Percentiles rank a stretch among this genome's conserved stretches.
Evolutionary conservation across 2,329 filamentous ascomycete genomes (phyloP).

Genomic region (Didymella sp.): DNA sequence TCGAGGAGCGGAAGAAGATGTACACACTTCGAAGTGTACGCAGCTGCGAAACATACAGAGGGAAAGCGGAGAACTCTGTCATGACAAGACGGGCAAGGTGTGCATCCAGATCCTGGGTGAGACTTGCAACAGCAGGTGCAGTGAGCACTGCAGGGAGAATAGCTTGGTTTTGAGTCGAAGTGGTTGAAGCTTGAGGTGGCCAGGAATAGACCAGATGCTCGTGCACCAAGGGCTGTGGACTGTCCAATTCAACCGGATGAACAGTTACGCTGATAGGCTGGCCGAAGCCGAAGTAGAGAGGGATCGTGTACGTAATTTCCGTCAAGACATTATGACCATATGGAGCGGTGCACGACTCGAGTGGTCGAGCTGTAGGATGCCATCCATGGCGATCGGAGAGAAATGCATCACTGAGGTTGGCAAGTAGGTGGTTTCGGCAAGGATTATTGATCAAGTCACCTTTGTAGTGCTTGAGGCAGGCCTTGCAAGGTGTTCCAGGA

Average conservation of each 20-base stretch:
- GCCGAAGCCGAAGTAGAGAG: constrained; percentile 46
- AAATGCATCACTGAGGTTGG: constrained; percentile 38
- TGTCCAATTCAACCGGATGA: constrained; percentile 32
- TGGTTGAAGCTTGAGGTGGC: constrained; percentile 36
- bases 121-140: constrained; percentile 22
- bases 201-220: constrained; percentile 49
- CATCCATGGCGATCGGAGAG: constrained; percentile 45
- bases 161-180: constrained; percentile 32
- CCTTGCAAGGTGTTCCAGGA: constrained; percentile 49
- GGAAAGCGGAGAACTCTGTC: constrained; percentile 45
- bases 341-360: constrained; percentile 37
- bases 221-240: constrained; percentile 34
- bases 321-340: constrained; percentile 24
- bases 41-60: constrained; percentile 43
- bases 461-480: constrained; percentile 50
- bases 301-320: constrained; percentile 37
- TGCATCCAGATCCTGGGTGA: constrained; percentile 36
- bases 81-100: constrained; percentile 45
- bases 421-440: constrained; percentile 45
- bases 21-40: constrained; percentile 46
- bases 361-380: constrained; percentile 44
- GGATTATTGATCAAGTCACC: constrained; percentile 46
- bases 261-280: constrained; percentile 39
- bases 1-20: constrained; percentile 38
- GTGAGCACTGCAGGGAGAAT: constrained; percentile 48